Evolutionary conservation across 371 early-diverging fungal genomes (phyloP), one percentile per base, ranked within the genome.

Genomic region (Actinomucor elegans): DNA sequence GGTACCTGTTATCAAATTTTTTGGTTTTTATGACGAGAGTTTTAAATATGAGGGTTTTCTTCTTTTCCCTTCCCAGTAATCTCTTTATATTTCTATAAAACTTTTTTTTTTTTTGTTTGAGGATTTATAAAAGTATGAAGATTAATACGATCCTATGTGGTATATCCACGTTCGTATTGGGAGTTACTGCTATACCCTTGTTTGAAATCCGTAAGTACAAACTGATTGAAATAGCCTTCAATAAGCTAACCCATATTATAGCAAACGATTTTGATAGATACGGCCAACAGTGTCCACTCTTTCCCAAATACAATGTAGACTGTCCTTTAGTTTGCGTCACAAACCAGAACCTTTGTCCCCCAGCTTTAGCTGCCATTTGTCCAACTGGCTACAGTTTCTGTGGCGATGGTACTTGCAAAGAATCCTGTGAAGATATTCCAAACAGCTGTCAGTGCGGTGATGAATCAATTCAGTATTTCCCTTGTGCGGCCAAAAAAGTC

Each of bases 251-350:
- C 10, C 26, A 14, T 44, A n/a, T 17, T 31, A 29, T 48, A 81
- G 85, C 75, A 48, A 85, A 85, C 51, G 64, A 72, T 36, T 65
- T 66, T 57, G 77, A 80, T 55, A 49, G 62, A 45, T 47, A 76
- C 36, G 84, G 84, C n/a, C 52, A 77, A 6, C 24, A 51, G 2
- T 85, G 86, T 51, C 82, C 81, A 7, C 60, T 71, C 17, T 47
- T 62, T 12, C 48, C 74, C 18, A 58, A 66, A 7, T 20, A 67
- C 26, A 66, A 77, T 53, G 65, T 72, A 27, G 41, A 45, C 0
- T 85, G 85, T 49, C 82, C 80, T 18, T 34, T 73, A 5, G 45
- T 85, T 27, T 85, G 85, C 55, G 83, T 79, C 12, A 67, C 60
- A 38, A 59, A 73, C 46, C 62, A 62, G 11, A 52, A 42, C 33